Conservation (phyloP, 495 filamentous ascomycete genomes). For the Immersiella caudata region DNA sequence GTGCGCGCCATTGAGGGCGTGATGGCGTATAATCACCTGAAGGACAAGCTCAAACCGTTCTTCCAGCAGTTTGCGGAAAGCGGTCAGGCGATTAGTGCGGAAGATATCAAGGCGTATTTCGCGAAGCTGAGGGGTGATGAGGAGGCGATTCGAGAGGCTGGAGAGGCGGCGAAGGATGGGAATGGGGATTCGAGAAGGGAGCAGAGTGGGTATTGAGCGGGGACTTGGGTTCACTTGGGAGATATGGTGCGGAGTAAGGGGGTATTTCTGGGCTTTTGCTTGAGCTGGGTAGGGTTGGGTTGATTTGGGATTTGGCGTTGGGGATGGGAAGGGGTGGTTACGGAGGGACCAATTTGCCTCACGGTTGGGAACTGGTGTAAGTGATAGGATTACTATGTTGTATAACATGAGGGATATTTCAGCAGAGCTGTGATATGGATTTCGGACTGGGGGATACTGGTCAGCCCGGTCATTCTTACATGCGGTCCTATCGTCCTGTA, state of each 20-base stretch:
- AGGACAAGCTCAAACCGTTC: slow-evolving; percentile 91
- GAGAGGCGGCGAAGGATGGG: slow-evolving; percentile 40
- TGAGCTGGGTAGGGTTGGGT: background rate
- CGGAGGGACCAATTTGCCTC: too few relatives aligned
- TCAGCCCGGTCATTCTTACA: too few relatives aligned
- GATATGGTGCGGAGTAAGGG: background rate
- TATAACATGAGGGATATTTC: background rate
- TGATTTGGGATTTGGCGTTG: background rate
- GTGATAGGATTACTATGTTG: background rate
- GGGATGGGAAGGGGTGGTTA: background rate
- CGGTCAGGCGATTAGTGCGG: slow-evolving; percentile 80
- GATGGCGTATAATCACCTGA: slow-evolving; percentile 94
- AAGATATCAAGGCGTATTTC: slow-evolving; percentile 96
- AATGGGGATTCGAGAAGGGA: slow-evolving; percentile 55
- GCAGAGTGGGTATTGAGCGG: slow-evolving; percentile 59
- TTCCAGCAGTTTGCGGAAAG: slow-evolving; percentile 91
- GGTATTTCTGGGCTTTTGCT: background rate
- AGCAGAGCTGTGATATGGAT: background rate
- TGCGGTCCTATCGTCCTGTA: too few relatives aligned
- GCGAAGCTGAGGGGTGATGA: slow-evolving; percentile 90
- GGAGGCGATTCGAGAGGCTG: slow-evolving; percentile 52
- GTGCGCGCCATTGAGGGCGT: slow-evolving; percentile 94
- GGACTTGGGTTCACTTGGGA: background rate
- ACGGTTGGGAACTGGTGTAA: background rate
- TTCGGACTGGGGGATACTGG: too few relatives aligned